These are phyloP conservation scores for Gilbertella persicaria DNA, from an alignment of 371 early-diverging fungal species.

Conservation along the genomic window DNA sequence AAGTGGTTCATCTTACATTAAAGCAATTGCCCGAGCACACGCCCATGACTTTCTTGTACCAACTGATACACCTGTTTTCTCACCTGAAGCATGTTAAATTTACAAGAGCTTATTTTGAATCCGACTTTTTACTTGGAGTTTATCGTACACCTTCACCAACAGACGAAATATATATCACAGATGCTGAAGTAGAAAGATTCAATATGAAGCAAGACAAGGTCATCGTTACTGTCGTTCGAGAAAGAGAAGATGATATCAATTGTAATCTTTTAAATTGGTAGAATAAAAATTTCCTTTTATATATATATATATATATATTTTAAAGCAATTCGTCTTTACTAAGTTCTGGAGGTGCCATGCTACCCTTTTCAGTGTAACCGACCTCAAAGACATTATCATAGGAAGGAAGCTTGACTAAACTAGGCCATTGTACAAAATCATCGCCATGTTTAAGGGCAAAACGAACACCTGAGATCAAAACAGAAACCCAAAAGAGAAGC, in stretches of 20 bases:
- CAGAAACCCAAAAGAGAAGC: slow-evolving; percentile 52
- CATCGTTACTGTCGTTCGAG: slow-evolving; percentile 1
- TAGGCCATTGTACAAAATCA: slow-evolving; percentile 51
- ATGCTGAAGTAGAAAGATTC: background rate
- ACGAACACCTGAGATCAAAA: slow-evolving; percentile 44
- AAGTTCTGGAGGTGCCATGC: slow-evolving; percentile 28
- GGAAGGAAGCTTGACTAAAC: slow-evolving; percentile 28
- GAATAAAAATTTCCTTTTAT: background rate
- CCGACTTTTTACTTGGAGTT: slow-evolving; percentile 7
- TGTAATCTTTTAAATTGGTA: slow-evolving; percentile 8
- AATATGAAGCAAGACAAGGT: slow-evolving; percentile 4
- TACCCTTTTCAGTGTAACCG: slow-evolving; percentile 29
- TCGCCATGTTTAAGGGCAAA: slow-evolving; percentile 49
- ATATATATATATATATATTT: background rate
- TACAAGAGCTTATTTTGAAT: slow-evolving; percentile 14
- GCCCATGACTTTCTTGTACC: slow-evolving; percentile 1
- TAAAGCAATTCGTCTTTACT: slow-evolving; percentile 1
- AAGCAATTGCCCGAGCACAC: slow-evolving; percentile 11
- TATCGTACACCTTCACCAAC: slow-evolving; percentile 10
- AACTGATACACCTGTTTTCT: slow-evolving; percentile 10
- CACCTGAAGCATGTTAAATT: slow-evolving; percentile 5
- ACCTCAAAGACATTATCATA: slow-evolving; percentile 26
- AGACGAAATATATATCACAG: slow-evolving; percentile 10
- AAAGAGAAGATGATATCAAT: slow-evolving; percentile 2
- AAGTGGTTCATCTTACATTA: slow-evolving; percentile 1